Evolutionary conservation across 495 filamentous ascomycete species (phyloP).

Genomic region (Hapsidospora chrysogenum): DNA sequence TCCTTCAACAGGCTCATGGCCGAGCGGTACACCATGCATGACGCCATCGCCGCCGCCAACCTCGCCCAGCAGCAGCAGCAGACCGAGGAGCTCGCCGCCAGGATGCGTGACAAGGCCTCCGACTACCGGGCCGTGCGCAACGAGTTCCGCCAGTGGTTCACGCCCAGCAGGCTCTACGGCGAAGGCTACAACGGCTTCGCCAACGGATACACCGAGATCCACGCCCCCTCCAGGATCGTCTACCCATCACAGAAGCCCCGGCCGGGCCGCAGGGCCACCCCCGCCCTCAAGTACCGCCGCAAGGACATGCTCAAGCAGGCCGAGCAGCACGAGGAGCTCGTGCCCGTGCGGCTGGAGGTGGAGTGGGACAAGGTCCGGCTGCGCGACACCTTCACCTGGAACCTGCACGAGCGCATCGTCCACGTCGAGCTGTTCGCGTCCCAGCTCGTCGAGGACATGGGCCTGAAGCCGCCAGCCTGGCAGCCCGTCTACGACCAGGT

Average conservation of each 20-base stretch:
- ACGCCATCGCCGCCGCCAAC: conserved; percentile 50
- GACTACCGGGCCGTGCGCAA: conserved; percentile 35
- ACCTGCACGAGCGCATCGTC: conserved; percentile 78
- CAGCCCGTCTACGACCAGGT: conserved; percentile 62
- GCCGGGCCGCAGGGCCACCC: conserved; percentile 56
- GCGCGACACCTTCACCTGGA: conserved; percentile 97
- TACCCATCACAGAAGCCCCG: conserved; percentile 61
- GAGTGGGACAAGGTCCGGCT: conserved; percentile 93
- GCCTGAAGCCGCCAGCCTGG: conserved; percentile 46
- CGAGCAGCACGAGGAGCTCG: conserved; percentile 78
- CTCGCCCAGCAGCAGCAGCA: conserved; percentile 28
- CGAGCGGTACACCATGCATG: conserved; percentile 63
- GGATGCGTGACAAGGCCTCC: conserved; percentile 18
- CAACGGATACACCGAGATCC: conserved; percentile 61
- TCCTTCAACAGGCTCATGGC: conserved; percentile 42
- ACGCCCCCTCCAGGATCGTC: conserved; percentile 34
- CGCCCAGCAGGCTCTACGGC: conserved; percentile 37
- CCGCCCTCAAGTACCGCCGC: conserved; percentile 50
- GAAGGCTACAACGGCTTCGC: conserved; percentile 81
- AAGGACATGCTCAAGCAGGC: conserved; percentile 70
- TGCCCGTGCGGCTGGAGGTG: conserved; percentile 81
- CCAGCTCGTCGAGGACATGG: conserved; percentile 83
- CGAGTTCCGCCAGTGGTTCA: conserved; percentile 27
- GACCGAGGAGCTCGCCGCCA: conserved; percentile 20
- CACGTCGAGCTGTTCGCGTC: conserved; percentile 66